These are phyloP conservation scores for Fraxinus sp. DNA, from an alignment of 305 asterid genomes.

Conservation along the genomic window DNA sequence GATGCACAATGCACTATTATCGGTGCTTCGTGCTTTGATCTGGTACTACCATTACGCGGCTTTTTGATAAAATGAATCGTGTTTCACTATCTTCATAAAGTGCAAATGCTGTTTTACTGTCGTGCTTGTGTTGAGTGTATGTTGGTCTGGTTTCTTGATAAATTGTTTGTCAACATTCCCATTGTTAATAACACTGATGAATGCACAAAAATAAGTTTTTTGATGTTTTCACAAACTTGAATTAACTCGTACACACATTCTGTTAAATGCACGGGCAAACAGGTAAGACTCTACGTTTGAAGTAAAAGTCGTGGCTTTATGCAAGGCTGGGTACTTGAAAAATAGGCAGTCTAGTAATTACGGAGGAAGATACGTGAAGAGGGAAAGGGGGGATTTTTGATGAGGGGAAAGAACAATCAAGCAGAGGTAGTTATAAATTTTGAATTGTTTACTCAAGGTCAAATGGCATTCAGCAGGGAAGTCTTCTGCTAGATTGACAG, in stretches of 20 bases:
- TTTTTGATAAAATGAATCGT: neutral
- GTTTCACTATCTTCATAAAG: neutral
- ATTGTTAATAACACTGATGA: neutral
- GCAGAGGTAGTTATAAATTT: neutral
- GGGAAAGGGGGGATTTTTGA: neutral
- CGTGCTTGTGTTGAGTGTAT: neutral
- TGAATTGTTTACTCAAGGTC: neutral
- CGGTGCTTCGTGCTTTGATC: conserved; percentile 25
- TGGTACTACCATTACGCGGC: conserved; percentile 6
- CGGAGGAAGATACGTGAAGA: neutral
- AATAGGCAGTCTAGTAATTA: neutral
- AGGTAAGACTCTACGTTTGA: neutral
- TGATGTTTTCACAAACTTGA: neutral
- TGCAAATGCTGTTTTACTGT: neutral
- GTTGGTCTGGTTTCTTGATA: neutral
- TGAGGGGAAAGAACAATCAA: neutral
- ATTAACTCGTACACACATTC: neutral
- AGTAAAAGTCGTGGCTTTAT: neutral
- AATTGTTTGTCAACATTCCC: neutral
- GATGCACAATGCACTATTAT: neutral
- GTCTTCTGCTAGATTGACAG: neutral
- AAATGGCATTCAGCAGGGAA: neutral
- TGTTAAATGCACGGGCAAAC: neutral
- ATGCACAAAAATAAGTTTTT: neutral
- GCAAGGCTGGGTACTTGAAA: neutral